These are phyloP conservation scores for Allomyces arbusculus DNA, from an alignment of 192 early-diverging fungal genomes.

Conservation along the genomic window DNA sequence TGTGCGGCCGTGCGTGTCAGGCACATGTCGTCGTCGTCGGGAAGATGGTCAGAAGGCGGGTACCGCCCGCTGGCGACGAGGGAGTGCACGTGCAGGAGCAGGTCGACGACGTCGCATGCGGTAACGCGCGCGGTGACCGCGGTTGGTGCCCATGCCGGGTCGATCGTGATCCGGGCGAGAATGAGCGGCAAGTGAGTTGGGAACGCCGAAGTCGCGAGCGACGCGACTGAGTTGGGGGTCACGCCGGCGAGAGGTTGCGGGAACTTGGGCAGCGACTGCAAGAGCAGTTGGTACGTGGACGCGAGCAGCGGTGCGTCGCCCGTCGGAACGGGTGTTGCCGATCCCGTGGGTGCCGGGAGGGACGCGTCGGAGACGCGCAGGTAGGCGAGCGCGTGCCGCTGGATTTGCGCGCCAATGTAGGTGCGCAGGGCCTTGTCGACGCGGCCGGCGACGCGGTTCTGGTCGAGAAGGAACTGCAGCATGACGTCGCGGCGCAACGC, in stretches of 20 bases:
- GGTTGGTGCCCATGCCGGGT: not conserved
- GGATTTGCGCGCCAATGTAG: not conserved
- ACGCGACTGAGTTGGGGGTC: not conserved
- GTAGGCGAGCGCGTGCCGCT: not conserved
- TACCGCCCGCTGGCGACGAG: not conserved
- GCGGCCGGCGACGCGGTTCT: not conserved
- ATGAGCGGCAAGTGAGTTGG: not conserved
- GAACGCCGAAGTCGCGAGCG: not conserved
- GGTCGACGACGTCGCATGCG: not conserved
- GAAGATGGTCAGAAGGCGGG: not conserved
- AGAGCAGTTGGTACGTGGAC: not conserved
- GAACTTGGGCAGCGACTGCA: not conserved
- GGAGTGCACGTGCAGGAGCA: not conserved
- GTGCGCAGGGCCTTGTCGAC: not conserved
- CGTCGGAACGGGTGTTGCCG: no score
- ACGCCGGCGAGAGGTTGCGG: not conserved
- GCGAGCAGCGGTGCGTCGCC: not conserved
- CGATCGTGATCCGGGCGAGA: not conserved
- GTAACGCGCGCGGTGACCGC: not conserved
- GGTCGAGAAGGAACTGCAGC: not conserved
- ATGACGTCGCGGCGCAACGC: not conserved
- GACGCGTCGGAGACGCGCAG: not conserved
- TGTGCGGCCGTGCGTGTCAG: no score
- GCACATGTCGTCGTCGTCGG: not conserved
- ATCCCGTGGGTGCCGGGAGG: no score